These are phyloP conservation scores for Nemania sp. DNA, from an alignment of 2,329 filamentous ascomycete genomes.

Conservation along the genomic window DNA sequence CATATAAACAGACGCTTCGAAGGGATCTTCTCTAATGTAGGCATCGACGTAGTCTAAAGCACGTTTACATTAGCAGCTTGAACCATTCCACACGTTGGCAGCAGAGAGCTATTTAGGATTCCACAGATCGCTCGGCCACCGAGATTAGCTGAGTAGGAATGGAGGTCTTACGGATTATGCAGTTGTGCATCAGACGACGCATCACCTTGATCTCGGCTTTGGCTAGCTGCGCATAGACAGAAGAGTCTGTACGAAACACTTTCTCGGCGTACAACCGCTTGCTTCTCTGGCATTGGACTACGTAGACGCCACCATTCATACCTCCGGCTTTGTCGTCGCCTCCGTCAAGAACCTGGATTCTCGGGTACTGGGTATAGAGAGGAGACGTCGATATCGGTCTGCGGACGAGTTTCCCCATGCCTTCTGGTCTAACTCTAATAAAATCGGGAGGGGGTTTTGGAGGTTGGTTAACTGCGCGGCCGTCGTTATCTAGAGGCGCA, in stretches of 20 bases:
- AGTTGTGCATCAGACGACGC: background rate
- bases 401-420: slow-evolving; percentile 15
- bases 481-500: background rate
- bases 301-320: background rate
- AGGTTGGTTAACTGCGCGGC: background rate
- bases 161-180: background rate
- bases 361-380: slow-evolving; percentile 14
- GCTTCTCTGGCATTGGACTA: background rate
- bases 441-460: background rate
- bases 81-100: background rate
- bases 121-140: background rate
- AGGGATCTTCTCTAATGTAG: background rate
- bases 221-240: background rate
- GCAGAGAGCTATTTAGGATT: background rate
- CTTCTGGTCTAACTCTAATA: background rate
- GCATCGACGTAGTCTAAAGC: slow-evolving; percentile 16
- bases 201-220: background rate
- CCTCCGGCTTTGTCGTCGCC: background rate
- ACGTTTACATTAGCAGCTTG: background rate
- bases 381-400: slow-evolving; percentile 14
- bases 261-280: background rate
- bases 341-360: slow-evolving; percentile 15
- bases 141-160: background rate
- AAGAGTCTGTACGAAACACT: background rate
- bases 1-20: slow-evolving; percentile 31